Evolutionary conservation across 805 yeast genomes (phyloP).

Genomic region (Pichia membranifaciens): DNA sequence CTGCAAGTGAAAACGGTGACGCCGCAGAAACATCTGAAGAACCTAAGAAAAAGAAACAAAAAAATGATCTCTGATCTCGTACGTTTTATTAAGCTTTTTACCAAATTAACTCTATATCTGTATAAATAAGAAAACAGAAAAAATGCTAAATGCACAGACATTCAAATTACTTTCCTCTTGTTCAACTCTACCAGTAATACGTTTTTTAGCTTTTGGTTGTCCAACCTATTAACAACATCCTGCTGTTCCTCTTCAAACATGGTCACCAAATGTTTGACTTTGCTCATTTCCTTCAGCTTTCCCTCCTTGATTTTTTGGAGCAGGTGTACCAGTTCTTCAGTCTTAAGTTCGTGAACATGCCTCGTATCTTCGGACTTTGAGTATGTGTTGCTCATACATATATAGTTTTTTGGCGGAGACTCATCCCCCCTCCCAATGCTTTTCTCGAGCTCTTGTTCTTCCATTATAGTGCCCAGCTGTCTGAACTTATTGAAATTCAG

Average conservation of each 20-base stretch:
- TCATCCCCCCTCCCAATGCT: not conserved
- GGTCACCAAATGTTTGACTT: constrained; percentile 9
- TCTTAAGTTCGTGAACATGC: not conserved
- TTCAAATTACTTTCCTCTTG: constrained; percentile 8
- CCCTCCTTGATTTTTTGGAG: not conserved
- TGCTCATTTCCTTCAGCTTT: constrained; percentile 8
- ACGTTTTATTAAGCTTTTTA: no score
- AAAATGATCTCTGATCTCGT: constrained; percentile 4
- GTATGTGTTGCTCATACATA: constrained; percentile 4
- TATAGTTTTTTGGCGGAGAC: not conserved
- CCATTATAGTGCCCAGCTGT: constrained; percentile 12
- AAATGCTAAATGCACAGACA: no score
- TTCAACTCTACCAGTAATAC: constrained; percentile 7
- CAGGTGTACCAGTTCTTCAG: constrained; percentile 3
- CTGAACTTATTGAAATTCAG: constrained; percentile 14
- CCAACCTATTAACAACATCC: constrained; percentile 5
- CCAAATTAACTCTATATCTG: no score
- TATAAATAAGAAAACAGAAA: no score
- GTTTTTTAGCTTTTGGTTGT: constrained; percentile 5
- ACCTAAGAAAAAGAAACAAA: constrained; percentile 17
- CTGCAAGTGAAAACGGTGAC: constrained; percentile 25
- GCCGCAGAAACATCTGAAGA: constrained; percentile 25
- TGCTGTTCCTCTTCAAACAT: constrained; percentile 10
- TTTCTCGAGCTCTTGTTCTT: constrained; percentile 3
- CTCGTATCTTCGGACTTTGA: constrained; percentile 3